Evolutionary conservation across 78 protist species (phyloP), one percentile per base, ranked within the genome.

Genomic region (Dictyostelium firmibasis): DNA sequence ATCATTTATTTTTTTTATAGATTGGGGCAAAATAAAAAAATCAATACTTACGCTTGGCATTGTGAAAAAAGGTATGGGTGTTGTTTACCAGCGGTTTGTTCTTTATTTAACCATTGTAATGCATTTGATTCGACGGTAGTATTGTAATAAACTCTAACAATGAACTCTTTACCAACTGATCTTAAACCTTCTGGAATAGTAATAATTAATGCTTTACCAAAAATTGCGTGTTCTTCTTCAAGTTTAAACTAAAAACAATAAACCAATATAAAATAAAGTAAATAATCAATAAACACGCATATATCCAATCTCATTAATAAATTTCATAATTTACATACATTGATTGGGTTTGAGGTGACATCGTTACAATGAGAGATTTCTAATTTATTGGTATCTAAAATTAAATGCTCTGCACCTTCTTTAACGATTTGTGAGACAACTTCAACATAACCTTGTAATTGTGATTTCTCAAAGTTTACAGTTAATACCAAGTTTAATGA

Each of bases 11-110:
- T 18, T 18, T 14, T 16, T 50, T 50, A 13, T 6, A 50, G 16
- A 4, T 23, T 4, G 0, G 0, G 3, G 23, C 20, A 50, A 50
- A 50, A 50, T 16, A 50, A 50, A 50, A 50, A 50, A 62, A 62
- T 23, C 16, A 62, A 25, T 16, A 84, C 91, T 27, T 85, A 85
- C 84, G 95, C 96, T 87, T 96, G 97, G 85, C 97, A 96, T 84
- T 96, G 97, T 20, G 96, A 86, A 88, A 91, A 96, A 23, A 96
- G 84, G 72, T 86, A 96, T 79, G 97, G 97, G 23, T 96, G 97
- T 86, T 84, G 36, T 77, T 96, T 96, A 84, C 85, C 97, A 72
- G 97, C 97, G 35, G 97, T 96, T 84, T 96, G 97, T 1, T 69
- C 44, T 33, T n/a, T 35, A 27, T 13, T 67, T 72, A 95, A 92